Percentiles rank a stretch among this genome's conserved stretches.
phyloP scores from a whole-genome alignment of 805 yeast species.

The Schizosaccharomyces lindneri region DNA sequence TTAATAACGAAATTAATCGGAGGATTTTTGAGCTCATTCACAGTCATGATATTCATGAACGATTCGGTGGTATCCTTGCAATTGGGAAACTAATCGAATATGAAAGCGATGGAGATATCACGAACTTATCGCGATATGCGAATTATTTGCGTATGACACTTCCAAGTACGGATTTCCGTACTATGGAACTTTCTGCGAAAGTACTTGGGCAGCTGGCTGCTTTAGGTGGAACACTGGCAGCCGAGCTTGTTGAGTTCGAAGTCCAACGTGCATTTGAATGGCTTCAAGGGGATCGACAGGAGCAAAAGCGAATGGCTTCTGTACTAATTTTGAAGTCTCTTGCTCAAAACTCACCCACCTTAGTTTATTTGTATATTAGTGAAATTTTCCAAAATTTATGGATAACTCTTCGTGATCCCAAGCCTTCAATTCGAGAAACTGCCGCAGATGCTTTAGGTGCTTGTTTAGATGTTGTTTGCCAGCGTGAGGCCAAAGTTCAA shows the following conservation, averaged over 20 bases:
- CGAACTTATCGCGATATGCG: slow-evolving; percentile 74
- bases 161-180: slow-evolving; percentile 57
- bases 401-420: slow-evolving; percentile 64
- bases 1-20: slow-evolving; percentile 66
- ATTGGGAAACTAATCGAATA: slow-evolving; percentile 68
- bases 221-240: slow-evolving; percentile 70
- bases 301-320: slow-evolving; percentile 1
- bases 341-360: slow-evolving; percentile 67
- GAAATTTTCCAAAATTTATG: slow-evolving; percentile 63
- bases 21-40: slow-evolving; percentile 66
- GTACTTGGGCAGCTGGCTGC: slow-evolving; percentile 73
- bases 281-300: slow-evolving; percentile 57
- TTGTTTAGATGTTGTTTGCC: slow-evolving; percentile 54
- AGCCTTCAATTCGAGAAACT: slow-evolving; percentile 49
- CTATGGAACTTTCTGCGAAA: slow-evolving; percentile 65
- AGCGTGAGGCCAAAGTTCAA: slow-evolving; percentile 46
- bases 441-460: slow-evolving; percentile 59
- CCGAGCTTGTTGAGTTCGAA: slow-evolving; percentile 80
- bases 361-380: slow-evolving; percentile 51
- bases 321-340: slow-evolving; percentile 46
- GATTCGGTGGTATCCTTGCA: slow-evolving; percentile 78
- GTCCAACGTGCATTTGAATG: slow-evolving; percentile 76
- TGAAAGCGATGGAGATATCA: slow-evolving; percentile 58
- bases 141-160: slow-evolving; percentile 61
- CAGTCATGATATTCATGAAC: slow-evolving; percentile 41